Evolutionary conservation across 805 yeast species (phyloP).

Genomic region (Wickerhamomyces pijperi): DNA sequence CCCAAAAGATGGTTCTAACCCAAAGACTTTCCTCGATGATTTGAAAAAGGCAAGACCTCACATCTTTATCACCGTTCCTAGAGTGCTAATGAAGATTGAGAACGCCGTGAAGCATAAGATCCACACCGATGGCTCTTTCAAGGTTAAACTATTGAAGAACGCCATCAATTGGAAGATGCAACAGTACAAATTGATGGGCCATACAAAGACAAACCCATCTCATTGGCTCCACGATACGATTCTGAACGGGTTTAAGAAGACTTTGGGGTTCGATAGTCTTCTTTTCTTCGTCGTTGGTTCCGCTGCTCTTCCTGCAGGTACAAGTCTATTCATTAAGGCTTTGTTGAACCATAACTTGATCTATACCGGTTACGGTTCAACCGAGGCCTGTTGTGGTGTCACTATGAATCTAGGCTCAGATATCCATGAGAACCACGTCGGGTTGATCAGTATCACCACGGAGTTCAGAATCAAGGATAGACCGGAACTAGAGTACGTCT

Average conservation of each 20-base stretch:
- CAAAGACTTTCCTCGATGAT: constrained; percentile 38
- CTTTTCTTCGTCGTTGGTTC: constrained; percentile 31
- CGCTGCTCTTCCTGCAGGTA: constrained; percentile 49
- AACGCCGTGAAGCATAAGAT: constrained; percentile 29
- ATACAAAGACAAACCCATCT: constrained; percentile 5
- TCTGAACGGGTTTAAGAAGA: constrained; percentile 14
- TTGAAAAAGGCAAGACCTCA: constrained; percentile 34
- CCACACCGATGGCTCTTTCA: not conserved
- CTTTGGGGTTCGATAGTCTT: constrained; percentile 28
- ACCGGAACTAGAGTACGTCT: constrained; percentile 31
- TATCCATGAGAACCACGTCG: constrained; percentile 18
- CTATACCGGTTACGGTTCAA: constrained; percentile 42
- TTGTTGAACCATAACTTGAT: constrained; percentile 30
- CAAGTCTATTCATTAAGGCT: constrained; percentile 42
- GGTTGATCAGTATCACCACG: constrained; percentile 28
- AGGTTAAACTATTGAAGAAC: not conserved
- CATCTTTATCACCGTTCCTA: constrained; percentile 37
- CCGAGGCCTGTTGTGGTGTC: constrained; percentile 42
- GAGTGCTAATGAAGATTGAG: constrained; percentile 42
- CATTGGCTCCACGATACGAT: constrained; percentile 24
- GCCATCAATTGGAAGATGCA: constrained; percentile 3
- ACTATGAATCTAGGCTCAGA: constrained; percentile 4
- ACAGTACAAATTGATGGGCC: constrained; percentile 3
- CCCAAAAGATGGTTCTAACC: constrained; percentile 30
- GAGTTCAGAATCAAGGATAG: constrained; percentile 39